These are phyloP conservation scores for Acorus gramineus DNA, from an alignment of 106 monocot genomes.

Conservation along the genomic window DNA sequence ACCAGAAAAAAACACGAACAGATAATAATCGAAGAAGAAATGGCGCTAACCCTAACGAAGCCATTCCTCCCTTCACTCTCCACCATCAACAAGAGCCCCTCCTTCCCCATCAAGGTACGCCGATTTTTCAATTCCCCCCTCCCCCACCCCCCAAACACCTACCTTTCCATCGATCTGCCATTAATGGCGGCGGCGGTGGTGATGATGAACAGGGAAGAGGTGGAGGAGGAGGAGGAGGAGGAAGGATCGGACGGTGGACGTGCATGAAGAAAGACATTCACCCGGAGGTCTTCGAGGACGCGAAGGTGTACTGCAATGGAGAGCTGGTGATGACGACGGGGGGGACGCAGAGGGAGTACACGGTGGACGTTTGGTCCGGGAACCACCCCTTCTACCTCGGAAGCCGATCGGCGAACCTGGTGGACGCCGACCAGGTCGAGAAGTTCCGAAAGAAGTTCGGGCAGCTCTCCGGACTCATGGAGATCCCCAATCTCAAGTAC, in stretches of 20 bases:
- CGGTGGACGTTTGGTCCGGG: conserved; percentile 86
- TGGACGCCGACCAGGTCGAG: conserved; percentile 73
- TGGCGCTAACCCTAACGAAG: no score
- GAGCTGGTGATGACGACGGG: conserved; percentile 86
- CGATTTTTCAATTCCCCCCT: no score
- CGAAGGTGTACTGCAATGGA: conserved; percentile 89
- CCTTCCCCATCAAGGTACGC: no score
- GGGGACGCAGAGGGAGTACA: conserved; percentile 75
- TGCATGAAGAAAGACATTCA: conserved; percentile 64
- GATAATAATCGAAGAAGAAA: no score
- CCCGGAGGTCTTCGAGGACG: conserved; percentile 74
- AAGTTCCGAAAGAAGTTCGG: conserved; percentile 81
- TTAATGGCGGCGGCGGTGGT: no score
- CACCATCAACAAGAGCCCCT: no score
- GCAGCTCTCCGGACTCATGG: conserved; percentile 38
- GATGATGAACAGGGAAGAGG: no score
- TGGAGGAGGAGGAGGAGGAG: no score
- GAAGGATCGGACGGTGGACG: conserved; percentile 15
- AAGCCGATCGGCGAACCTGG: conserved; percentile 39
- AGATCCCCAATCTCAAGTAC: conserved; percentile 49
- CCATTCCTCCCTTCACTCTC: no score
- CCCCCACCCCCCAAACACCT: no score
- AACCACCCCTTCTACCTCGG: conserved; percentile 92
- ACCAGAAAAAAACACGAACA: no score
- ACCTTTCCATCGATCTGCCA: no score